phyloP scores from a whole-genome alignment of 805 yeast species.

The Cyberlindnera lachancei region DNA sequence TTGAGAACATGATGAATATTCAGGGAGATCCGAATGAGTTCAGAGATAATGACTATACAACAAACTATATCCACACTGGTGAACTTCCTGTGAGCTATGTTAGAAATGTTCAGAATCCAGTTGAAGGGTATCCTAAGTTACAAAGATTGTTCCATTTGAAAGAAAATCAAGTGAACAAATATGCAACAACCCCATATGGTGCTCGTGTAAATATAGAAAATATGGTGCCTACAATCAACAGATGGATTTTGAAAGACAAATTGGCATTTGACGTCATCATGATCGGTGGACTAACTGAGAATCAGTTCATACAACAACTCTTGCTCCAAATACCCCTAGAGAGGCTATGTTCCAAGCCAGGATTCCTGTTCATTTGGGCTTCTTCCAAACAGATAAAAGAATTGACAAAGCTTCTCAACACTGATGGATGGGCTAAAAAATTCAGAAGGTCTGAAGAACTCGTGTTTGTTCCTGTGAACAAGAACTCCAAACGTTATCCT shows the following conservation, averaged over 20 bases:
- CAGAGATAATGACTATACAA: constrained; percentile 67
- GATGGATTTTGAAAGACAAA: constrained; percentile 53
- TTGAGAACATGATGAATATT: constrained; percentile 4
- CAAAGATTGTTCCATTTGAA: constrained; percentile 63
- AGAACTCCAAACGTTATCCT: constrained; percentile 60
- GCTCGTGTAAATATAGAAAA: constrained; percentile 42
- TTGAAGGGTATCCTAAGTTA: constrained; percentile 82
- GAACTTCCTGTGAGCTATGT: constrained; percentile 56
- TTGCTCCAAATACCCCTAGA: constrained; percentile 63
- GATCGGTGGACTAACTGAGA: constrained; percentile 80
- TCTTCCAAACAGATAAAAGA: constrained; percentile 66
- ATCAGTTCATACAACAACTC: constrained; percentile 57
- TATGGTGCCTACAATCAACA: constrained; percentile 48
- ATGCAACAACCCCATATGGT: constrained; percentile 62
- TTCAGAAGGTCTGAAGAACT: constrained; percentile 88
- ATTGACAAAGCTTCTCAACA: constrained; percentile 45
- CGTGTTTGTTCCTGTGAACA: constrained; percentile 69
- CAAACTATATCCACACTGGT: constrained; percentile 58
- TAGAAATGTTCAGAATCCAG: constrained; percentile 56
- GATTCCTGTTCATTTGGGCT: constrained; percentile 83
- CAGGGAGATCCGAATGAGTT: constrained; percentile 18
- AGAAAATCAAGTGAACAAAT: constrained; percentile 42
- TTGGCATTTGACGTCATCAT: constrained; percentile 81
- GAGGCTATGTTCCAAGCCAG: constrained; percentile 74
- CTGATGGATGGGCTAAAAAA: constrained; percentile 51